Evolutionary conservation across 2,329 filamentous ascomycete genomes (phyloP), one percentile per base, ranked within the genome.

Genomic region (Colletotrichum cuscutae): DNA sequence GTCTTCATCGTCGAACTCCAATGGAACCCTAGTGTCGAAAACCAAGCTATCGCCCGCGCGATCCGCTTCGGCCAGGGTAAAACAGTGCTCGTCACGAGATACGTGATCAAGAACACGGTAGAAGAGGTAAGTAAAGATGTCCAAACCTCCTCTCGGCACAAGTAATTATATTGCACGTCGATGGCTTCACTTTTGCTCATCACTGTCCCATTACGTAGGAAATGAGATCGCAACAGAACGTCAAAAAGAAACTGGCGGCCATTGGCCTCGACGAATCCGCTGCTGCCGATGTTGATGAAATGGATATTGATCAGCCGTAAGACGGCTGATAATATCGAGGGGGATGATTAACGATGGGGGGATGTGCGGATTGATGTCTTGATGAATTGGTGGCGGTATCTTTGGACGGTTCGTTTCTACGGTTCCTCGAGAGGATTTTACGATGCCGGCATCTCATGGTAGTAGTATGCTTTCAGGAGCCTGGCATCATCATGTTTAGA

Each of bases 1-100:
- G 83, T 89, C 0, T 87, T 86, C 70, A 84, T 89, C 3, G 78
- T 89, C 0, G 88, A 89, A 62, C 83, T 86, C 0, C 88, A 89
- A 30, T 89, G 87, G 87, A 89, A 89, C 52, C 87, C 87, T 0
- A 84, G 82, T 2, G 83, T 88, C 0, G 88, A 89, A 70, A 83
- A 82, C 13, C 88, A 90, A 67, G 88, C 87, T 0, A 84, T 89
- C 13, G 86, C 82, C 0, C 79, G 87, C 12, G 86, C 85, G 0
- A 77, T 87, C 3, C 82, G 87, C 0, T 78, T 89, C 0, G 85
- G 86, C 0, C 88, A 89, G 70, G 75, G 77, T 1, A 75, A 82
- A 5, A 65, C 82, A 11, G 87, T 89, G 0, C 68, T 77, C 0
- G 82, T 89, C 0, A 84, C 80, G 0, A 82, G 86, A 30, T 89